Evolutionary conservation across 2,329 filamentous ascomycete species (phyloP), one percentile per base, ranked within the genome.

Genomic region (Chaetothyriales sp.): DNA sequence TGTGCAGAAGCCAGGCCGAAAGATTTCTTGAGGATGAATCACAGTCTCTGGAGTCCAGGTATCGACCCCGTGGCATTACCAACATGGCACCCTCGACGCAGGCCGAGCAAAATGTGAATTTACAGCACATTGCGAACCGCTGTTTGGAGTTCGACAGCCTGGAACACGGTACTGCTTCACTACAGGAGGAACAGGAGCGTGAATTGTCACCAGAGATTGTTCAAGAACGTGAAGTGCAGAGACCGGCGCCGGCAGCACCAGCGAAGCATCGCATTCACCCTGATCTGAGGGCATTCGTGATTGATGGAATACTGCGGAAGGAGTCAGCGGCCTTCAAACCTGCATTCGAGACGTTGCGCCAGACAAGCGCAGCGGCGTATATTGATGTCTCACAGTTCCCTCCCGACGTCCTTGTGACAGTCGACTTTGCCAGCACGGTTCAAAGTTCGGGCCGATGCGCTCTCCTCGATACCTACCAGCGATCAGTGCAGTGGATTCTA

Each of bases 181-280:
- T 40, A 15, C 33, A 40, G 15, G 81, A 86, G 58, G 83, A 87
- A 52, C 81, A 86, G 56, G 83, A 87, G 60, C 72, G 82, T 0
- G 83, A 58, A 45, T 67, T 87, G 0, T 71, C 78, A 0, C 80
- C 79, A 0, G 82, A 88, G 54, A 72, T 77, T 0, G 78, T 86
- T 56, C 66, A 75, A 22, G 78, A 86, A 58, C 67, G 72, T 1
- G 67, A 84, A 47, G 57, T 78, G 0, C 68, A 84, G 56, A 68
- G 67, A 1, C 76, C 79, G 0, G 59, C 63, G 0, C 52, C 63
- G 0, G 67, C 69, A 1, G 40, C 58, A 0, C 70, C 80, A 77
- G 83, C 46, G 1, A 0, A 40, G 10, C 33, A 40, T 15, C 15
- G 10, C 13, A 15, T 40, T 13, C 33, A 40, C 33, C 10, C 33